Percentiles rank a stretch among this genome's conserved stretches.
Evolutionary conservation across 495 filamentous ascomycete genomes (phyloP).

Genomic region (Durotheca rogersii): DNA sequence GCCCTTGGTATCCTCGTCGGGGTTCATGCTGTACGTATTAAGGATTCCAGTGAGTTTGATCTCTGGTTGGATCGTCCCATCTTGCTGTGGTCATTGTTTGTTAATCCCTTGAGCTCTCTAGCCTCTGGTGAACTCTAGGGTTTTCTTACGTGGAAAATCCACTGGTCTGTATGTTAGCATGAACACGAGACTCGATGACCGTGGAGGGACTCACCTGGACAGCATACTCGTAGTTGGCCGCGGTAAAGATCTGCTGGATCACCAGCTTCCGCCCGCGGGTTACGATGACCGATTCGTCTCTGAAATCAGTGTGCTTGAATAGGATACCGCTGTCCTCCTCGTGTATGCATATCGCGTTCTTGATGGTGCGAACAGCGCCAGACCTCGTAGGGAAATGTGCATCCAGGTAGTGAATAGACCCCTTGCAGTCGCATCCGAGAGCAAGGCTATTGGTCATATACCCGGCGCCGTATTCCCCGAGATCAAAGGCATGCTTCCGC

Average conservation of each 20-base stretch:
- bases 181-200: not conserved
- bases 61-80: slow-evolving; percentile 90
- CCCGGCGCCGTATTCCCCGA: slow-evolving; percentile 91
- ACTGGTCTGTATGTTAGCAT: slow-evolving; percentile 57
- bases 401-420: slow-evolving; percentile 85
- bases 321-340: slow-evolving; percentile 93
- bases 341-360: slow-evolving; percentile 96
- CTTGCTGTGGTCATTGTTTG: slow-evolving; percentile 51
- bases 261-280: slow-evolving; percentile 86
- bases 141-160: slow-evolving; percentile 72
- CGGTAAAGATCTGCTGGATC: slow-evolving; percentile 92
- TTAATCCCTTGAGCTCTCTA: slow-evolving; percentile 4
- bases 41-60: slow-evolving; percentile 95
- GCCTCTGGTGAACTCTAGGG: not conserved
- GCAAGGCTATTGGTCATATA: slow-evolving; percentile 94
- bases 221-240: slow-evolving; percentile 97
- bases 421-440: slow-evolving; percentile 93
- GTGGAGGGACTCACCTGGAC: slow-evolving; percentile 35
- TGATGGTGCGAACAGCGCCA: slow-evolving; percentile 75
- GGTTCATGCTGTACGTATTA: slow-evolving; percentile 85
- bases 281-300: slow-evolving; percentile 82
- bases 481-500: slow-evolving; percentile 90
- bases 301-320: slow-evolving; percentile 96
- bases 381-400: slow-evolving; percentile 82
- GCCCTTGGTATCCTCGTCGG: slow-evolving; percentile 79